Base-by-base conservation (phyloP, 306 rosid genomes). In the Acacia acuminata region DNA sequence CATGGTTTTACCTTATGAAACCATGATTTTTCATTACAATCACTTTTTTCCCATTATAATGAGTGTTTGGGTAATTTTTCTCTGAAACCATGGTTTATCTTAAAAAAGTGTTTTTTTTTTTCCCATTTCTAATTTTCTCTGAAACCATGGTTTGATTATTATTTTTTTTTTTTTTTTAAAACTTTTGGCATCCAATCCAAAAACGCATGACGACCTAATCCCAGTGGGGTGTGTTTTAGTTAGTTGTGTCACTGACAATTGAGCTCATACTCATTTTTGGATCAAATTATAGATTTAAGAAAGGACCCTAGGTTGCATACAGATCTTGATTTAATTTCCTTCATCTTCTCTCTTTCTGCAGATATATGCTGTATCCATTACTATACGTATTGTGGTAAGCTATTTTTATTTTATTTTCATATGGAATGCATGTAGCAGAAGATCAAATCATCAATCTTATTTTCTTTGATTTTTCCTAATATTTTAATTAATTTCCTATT, bases 341-440 rank as follows among this genome's bases (percentile, higher is more conserved):
- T 51, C 48, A 10, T 75, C 53, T 51, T 16, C 71, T 74, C 66
- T 63, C 63, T 16, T 67, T 27, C 56, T 76, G 30, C 90, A 91
- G 94, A 93, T 91, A 88, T 93, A 93, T 83, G 97, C 97, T 53
- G 91, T 92, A 63, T 93, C 97, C 12, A 91, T 93, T 83, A 93
- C 94, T 76, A 91, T 89, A 14, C 92, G 97, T 88, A 93, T 93
- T 38, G 91, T 93, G 92, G 94, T 93, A 86, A 89, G 89, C 58
- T 63, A 42, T 47, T 17, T 51, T 48, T 22, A 8, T 8, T 55
- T 20, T 20, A 20, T 55, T n/a, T n/a, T 55, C 69, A 47, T 24
- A 25, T 68, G 30, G 19, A 72, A 63, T 68, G 51, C 73, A 69
- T 81, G 78, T 71, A 67, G 20, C 14, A 82, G 19, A 80, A 67